Evolutionary conservation across 192 early-diverging fungal species (phyloP).

Genomic region (Backusella westeae): DNA sequence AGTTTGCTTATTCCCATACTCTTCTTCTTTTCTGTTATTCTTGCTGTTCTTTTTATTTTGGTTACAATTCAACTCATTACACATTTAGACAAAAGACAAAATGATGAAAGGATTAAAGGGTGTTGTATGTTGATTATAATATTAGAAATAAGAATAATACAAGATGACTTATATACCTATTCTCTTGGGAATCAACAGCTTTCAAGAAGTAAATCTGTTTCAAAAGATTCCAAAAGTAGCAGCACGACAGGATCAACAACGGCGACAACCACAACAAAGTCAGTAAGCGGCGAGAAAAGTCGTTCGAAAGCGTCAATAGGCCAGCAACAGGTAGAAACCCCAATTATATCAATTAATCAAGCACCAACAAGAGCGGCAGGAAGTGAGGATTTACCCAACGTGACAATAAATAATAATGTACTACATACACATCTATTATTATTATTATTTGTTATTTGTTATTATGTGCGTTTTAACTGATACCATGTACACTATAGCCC

Average conservation of each 20-base stretch:
- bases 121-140: slow-evolving; percentile 13
- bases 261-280: background rate
- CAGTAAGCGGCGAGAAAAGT: background rate
- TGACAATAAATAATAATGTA: slow-evolving; percentile 10
- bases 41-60: background rate
- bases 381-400: background rate
- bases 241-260: background rate
- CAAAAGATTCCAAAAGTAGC: slow-evolving; percentile 1
- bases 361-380: background rate
- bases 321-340: background rate
- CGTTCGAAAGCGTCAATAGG: background rate
- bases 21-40: background rate
- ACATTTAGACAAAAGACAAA: background rate
- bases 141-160: background rate
- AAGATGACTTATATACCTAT: background rate
- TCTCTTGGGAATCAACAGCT: background rate
- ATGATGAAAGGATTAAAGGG: slow-evolving; percentile 38
- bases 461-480: background rate
- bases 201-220: slow-evolving; percentile 17
- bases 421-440: background rate
- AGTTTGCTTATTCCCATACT: background rate
- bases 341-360: background rate
- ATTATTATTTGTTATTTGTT: background rate
- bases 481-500: background rate
- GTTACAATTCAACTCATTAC: background rate